These are phyloP conservation scores for Curvularia eragrostidis DNA, from an alignment of 2,329 filamentous ascomycete genomes.

Conservation along the genomic window DNA sequence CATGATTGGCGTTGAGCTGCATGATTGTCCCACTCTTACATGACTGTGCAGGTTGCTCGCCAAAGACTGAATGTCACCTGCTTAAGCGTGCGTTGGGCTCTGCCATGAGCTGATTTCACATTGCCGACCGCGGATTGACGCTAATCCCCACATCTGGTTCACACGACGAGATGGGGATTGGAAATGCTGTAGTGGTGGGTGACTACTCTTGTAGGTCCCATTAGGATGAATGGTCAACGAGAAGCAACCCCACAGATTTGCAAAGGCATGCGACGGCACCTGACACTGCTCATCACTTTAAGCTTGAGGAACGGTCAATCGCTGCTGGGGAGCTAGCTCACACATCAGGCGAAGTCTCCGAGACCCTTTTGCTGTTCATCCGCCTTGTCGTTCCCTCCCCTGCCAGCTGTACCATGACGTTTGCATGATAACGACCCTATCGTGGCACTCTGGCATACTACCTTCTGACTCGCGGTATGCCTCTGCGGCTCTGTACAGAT, in stretches of 20 bases:
- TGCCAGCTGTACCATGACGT: slow-evolving; percentile 3
- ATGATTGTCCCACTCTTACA: slow-evolving; percentile 3
- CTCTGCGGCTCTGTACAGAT: slow-evolving; percentile 1
- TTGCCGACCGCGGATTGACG: neutral
- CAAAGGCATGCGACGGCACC: neutral
- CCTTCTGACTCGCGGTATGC: slow-evolving; percentile 3
- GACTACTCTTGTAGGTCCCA: neutral
- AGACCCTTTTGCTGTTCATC: slow-evolving; percentile 10
- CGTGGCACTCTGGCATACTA: neutral
- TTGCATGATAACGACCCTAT: neutral
- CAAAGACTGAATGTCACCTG: neutral
- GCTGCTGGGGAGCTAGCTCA: neutral
- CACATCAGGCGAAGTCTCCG: neutral
- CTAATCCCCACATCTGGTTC: neutral
- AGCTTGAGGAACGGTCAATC: neutral
- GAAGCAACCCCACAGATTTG: neutral
- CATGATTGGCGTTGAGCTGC: neutral
- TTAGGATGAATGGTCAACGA: neutral
- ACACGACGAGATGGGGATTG: neutral
- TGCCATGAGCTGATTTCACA: neutral
- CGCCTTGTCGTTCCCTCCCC: neutral
- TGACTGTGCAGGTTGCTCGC: neutral
- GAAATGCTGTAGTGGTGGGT: neutral
- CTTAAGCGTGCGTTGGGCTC: neutral
- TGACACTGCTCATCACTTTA: neutral